A percentile compares a stretch with the other conserved stretches of the same genome.
These are phyloP conservation scores for Gnetum montanum DNA, from an alignment of 75 land plant genomes.

Conservation along the genomic window DNA sequence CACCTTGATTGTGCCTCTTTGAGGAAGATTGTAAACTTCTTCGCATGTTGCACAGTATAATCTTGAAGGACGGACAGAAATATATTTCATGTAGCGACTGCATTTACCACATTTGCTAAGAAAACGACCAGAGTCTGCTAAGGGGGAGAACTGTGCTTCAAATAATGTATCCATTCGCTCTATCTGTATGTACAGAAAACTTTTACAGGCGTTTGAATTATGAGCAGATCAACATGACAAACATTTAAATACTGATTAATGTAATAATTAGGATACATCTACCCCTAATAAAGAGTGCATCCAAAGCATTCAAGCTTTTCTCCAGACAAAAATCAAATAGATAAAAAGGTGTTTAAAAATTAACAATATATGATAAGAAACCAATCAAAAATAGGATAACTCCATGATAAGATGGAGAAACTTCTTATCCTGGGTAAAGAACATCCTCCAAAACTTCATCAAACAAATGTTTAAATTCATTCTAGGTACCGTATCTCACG, in stretches of 20 bases:
- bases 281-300: neutral
- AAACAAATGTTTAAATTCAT: too few species aligned
- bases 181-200: slow-evolving; percentile 39
- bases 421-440: too few species aligned
- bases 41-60: slow-evolving; percentile 85
- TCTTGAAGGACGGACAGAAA: slow-evolving; percentile 72
- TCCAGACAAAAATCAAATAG: too few species aligned
- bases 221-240: too few species aligned
- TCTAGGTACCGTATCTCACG: too few species aligned
- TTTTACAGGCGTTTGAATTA: neutral
- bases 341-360: too few species aligned
- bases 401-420: too few species aligned
- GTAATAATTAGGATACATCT: neutral
- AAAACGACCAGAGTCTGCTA: slow-evolving; percentile 83
- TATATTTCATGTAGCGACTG: slow-evolving; percentile 85
- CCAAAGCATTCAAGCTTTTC: too few species aligned
- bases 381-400: too few species aligned
- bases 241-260: too few species aligned
- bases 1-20: slow-evolving; percentile 84
- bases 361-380: too few species aligned
- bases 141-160: slow-evolving; percentile 95
- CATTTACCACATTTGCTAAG: slow-evolving; percentile 98
- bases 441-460: too few species aligned
- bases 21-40: slow-evolving; percentile 89
- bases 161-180: slow-evolving; percentile 89